Percentiles rank a stretch among this genome's conserved stretches.
These are phyloP conservation scores for Septoria petroselini DNA, from an alignment of 2,329 filamentous ascomycete species.

Conservation along the genomic window DNA sequence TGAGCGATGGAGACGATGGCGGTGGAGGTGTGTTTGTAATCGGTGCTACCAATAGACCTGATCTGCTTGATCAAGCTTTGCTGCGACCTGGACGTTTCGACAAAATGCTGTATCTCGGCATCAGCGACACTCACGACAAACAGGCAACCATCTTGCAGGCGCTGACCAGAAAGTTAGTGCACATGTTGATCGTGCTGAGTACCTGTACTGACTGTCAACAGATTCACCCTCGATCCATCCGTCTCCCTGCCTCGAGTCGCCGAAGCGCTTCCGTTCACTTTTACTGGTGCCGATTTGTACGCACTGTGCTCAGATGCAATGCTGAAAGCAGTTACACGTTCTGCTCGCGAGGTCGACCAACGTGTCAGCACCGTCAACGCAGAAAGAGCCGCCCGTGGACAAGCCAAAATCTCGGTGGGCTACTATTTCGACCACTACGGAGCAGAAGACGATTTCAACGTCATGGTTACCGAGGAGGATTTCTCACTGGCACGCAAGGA, in stretches of 20 bases:
- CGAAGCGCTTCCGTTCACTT: constrained; percentile 81
- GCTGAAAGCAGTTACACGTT: constrained; percentile 95
- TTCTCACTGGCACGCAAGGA: constrained; percentile 79
- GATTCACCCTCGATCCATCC: constrained; percentile 78
- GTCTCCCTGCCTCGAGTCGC: constrained; percentile 75
- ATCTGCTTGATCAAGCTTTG: constrained; percentile 85
- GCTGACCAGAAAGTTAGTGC: constrained; percentile 80
- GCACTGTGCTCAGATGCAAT: constrained; percentile 96
- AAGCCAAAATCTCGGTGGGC: constrained; percentile 66
- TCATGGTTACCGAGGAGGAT: constrained; percentile 85
- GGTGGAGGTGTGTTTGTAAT: constrained; percentile 91
- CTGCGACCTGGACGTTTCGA: constrained; percentile 90
- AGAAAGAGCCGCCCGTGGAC: constrained; percentile 31
- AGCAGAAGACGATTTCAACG: constrained; percentile 74
- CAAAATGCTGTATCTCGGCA: constrained; percentile 96
- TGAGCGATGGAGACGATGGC: constrained; percentile 85
- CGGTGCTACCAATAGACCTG: constrained; percentile 90
- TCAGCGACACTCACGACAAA: constrained; percentile 95
- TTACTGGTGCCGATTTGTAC: constrained; percentile 96
- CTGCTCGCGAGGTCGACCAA: constrained; percentile 76
- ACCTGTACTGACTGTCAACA: constrained; percentile 38
- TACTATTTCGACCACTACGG: constrained; percentile 96
- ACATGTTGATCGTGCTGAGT: neutral
- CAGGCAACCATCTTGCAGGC: constrained; percentile 93
- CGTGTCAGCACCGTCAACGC: constrained; percentile 72